phyloP scores from a whole-genome alignment of 1,284 basidiomycete species.

The Leccinum angustisporum region DNA sequence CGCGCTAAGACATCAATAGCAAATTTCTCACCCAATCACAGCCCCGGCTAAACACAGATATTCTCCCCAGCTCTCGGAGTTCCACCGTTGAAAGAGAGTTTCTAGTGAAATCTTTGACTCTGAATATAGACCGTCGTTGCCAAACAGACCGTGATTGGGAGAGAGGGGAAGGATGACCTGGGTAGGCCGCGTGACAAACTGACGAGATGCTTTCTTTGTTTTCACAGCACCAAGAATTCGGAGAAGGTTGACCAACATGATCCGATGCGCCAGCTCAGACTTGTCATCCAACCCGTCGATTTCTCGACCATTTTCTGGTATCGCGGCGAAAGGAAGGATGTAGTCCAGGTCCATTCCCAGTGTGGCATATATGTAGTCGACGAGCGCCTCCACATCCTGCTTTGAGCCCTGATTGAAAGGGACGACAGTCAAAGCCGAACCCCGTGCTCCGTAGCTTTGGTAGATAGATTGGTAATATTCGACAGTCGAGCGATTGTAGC shows the following conservation, averaged over 20 bases:
- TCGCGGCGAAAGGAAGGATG: conserved; percentile 96
- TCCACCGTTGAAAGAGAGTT: conserved; percentile 95
- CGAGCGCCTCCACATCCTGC: conserved; percentile 89
- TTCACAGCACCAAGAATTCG: conserved; percentile 97
- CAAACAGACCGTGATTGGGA: conserved; percentile 97
- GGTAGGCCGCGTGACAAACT: conserved; percentile 96
- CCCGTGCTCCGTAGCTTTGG: conserved; percentile 93
- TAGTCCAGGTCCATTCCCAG: conserved; percentile 92
- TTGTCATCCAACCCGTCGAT: conserved; percentile 97
- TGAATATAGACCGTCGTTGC: conserved; percentile 96
- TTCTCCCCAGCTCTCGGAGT: conserved; percentile 98
- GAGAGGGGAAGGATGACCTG: conserved; percentile 97
- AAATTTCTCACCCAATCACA: conserved; percentile 77
- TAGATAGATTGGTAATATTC: conserved; percentile 99
- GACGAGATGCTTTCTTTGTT: conserved; percentile 93
- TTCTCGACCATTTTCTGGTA: conserved; percentile 97
- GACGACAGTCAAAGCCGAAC: conserved; percentile 94
- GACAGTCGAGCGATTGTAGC: conserved; percentile 90
- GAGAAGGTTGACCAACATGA: conserved; percentile 71
- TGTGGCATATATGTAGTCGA: conserved; percentile 97
- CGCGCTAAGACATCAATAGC: not conserved
- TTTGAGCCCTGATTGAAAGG: conserved; percentile 99
- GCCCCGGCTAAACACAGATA: conserved; percentile 97
- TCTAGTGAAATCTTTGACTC: conserved; percentile 99
- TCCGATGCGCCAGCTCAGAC: conserved; percentile 96